Percentiles rank a stretch among this genome's conserved stretches.
Evolutionary conservation across 208 protist species (phyloP).

Genomic region (Ichthyophonus hoferi): DNA sequence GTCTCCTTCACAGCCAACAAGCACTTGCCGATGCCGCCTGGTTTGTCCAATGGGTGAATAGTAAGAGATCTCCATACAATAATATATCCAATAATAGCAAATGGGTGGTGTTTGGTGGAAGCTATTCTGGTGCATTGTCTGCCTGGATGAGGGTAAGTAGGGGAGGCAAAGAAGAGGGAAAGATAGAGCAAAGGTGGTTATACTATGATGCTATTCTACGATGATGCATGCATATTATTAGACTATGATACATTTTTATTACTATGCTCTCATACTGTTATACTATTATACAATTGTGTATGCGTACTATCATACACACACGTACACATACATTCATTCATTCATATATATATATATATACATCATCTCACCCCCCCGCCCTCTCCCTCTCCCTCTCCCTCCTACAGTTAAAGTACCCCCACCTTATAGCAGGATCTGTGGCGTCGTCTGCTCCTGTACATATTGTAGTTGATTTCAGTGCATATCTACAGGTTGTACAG

Average conservation of each 20-base stretch:
- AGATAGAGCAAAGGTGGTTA: too few relatives aligned
- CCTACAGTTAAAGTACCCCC: constrained; percentile 1
- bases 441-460: background rate
- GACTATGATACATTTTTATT: too few relatives aligned
- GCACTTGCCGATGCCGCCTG: background rate
- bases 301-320: too few relatives aligned
- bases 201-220: too few relatives aligned
- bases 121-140: background rate
- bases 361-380: background rate
- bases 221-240: too few relatives aligned
- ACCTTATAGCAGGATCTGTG: background rate
- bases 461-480: background rate
- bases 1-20: background rate
- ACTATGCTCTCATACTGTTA: too few relatives aligned
- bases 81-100: background rate
- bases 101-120: constrained; percentile 1
- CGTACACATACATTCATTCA: background rate
- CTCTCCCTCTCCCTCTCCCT: background rate
- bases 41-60: background rate
- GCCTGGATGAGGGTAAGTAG: constrained; percentile 11
- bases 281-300: too few relatives aligned
- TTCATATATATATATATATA: background rate
- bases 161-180: too few relatives aligned
- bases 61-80: background rate
- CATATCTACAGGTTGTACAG: background rate